These are phyloP conservation scores for Reutealis trisperma DNA, from an alignment of 345 rosid species.

Conservation along the genomic window DNA sequence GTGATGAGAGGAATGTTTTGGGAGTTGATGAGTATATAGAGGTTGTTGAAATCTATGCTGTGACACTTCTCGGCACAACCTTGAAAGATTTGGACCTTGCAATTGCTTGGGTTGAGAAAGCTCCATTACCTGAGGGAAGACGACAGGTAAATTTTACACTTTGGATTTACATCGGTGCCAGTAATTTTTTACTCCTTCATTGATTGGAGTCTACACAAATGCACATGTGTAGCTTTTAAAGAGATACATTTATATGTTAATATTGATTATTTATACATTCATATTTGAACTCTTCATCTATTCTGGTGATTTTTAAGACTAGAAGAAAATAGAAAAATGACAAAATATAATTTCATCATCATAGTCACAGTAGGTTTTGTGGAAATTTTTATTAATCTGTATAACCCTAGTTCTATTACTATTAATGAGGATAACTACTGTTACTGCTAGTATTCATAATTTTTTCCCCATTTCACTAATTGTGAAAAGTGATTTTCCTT, in stretches of 20 bases:
- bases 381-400: background rate
- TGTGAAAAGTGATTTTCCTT: background rate
- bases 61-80: conserved; percentile 57
- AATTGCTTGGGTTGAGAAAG: conserved; percentile 79
- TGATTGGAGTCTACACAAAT: background rate
- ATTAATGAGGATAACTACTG: no score
- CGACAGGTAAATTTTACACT: conserved; percentile 51
- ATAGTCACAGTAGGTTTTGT: background rate
- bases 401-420: background rate
- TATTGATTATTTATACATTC: background rate
- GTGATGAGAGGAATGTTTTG: conserved; percentile 37
- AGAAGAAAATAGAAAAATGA: background rate
- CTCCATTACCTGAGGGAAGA: conserved; percentile 72
- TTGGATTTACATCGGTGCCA: background rate
- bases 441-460: no score
- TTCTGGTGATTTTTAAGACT: background rate
- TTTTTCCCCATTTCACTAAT: no score
- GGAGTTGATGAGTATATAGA: conserved; percentile 54
- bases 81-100: conserved; percentile 57
- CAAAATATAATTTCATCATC: background rate
- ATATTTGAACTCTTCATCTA: background rate
- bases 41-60: conserved; percentile 66
- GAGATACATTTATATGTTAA: background rate
- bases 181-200: background rate
- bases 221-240: background rate